Conservation (phyloP, 495 filamentous ascomycete genomes). For the Aspergillus egyptiacus region DNA sequence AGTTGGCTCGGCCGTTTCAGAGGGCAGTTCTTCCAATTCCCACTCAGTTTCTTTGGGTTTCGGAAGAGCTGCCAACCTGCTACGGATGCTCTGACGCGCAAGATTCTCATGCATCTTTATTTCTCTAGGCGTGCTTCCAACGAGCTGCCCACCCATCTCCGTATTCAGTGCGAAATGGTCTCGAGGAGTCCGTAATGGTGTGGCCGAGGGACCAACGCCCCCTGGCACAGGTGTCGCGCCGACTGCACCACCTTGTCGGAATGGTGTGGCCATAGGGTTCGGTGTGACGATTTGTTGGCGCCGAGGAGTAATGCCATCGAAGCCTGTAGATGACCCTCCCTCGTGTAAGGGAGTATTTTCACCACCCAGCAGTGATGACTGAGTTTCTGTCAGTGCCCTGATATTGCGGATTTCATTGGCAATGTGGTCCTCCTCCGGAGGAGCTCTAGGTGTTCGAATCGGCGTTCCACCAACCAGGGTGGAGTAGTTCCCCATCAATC, state of each 20-base stretch:
- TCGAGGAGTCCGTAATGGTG: slow-evolving; percentile 84
- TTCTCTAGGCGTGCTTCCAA: slow-evolving; percentile 74
- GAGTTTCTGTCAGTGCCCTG: slow-evolving; percentile 83
- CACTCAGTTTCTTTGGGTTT: slow-evolving; percentile 88
- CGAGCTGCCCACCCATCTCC: slow-evolving; percentile 52
- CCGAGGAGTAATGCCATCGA: slow-evolving; percentile 77
- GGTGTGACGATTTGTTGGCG: slow-evolving; percentile 79
- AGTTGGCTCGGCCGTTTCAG: slow-evolving; percentile 64
- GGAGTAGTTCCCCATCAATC: slow-evolving; percentile 78
- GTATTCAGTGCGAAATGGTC: slow-evolving; percentile 84
- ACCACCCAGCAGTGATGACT: slow-evolving; percentile 90
- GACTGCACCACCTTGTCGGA: slow-evolving; percentile 62
- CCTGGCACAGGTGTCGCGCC: slow-evolving; percentile 65
- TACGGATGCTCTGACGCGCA: slow-evolving; percentile 58
- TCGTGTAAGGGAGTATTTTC: slow-evolving; percentile 89
- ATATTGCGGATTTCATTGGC: slow-evolving; percentile 97
- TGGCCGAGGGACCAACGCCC: slow-evolving; percentile 60
- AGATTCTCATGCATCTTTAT: slow-evolving; percentile 67
- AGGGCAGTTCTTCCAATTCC: slow-evolving; percentile 81
- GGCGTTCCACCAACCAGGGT: slow-evolving; percentile 75
- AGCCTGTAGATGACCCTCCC: slow-evolving; percentile 75
- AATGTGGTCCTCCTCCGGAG: slow-evolving; percentile 88
- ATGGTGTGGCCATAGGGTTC: slow-evolving; percentile 90
- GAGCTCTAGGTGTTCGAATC: slow-evolving; percentile 83
- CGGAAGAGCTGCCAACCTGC: slow-evolving; percentile 73